phyloP scores from a whole-genome alignment of 768 basidiomycete species.

The Galerina marginata region DNA sequence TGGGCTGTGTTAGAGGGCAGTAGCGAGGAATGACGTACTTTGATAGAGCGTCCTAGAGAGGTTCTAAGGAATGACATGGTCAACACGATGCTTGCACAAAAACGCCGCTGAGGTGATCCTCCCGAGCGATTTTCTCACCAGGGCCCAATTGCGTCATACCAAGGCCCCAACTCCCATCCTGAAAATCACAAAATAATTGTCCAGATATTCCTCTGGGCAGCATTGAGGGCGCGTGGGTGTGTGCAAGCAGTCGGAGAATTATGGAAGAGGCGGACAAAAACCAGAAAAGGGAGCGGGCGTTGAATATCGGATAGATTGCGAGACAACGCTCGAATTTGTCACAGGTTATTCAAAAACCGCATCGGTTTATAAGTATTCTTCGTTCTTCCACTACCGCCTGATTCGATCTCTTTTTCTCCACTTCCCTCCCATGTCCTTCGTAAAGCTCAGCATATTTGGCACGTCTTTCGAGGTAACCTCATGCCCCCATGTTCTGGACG shows the following conservation, averaged over 20 bases:
- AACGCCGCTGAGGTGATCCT: conserved; percentile 1
- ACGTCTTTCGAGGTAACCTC: conserved; percentile 89
- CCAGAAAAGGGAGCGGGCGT: background rate
- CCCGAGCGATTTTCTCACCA: conserved; percentile 17
- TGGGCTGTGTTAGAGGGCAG: background rate
- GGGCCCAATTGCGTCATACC: conserved; percentile 23
- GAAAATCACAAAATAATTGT: conserved; percentile 1
- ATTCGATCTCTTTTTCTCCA: conserved; percentile 17
- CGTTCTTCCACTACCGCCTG: conserved; percentile 13
- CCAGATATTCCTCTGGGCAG: conserved; percentile 1
- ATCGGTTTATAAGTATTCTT: conserved; percentile 12
- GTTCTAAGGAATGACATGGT: conserved; percentile 52
- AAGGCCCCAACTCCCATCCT: background rate
- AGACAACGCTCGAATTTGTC: conserved; percentile 10
- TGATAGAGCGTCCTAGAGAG: conserved; percentile 45
- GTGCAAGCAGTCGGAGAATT: background rate
- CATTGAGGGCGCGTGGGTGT: background rate
- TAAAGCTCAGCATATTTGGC: conserved; percentile 98
- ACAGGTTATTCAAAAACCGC: conserved; percentile 28
- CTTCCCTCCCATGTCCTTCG: conserved; percentile 75
- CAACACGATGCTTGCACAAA: conserved; percentile 5
- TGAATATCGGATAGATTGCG: background rate
- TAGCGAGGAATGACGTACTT: conserved; percentile 35
- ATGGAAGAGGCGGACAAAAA: background rate
- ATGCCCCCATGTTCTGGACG: conserved; percentile 19